Percentiles rank a stretch among this genome's conserved stretches.
phyloP scores from a whole-genome alignment of 2,329 filamentous ascomycete species.

The Epichloe uncinata region DNA sequence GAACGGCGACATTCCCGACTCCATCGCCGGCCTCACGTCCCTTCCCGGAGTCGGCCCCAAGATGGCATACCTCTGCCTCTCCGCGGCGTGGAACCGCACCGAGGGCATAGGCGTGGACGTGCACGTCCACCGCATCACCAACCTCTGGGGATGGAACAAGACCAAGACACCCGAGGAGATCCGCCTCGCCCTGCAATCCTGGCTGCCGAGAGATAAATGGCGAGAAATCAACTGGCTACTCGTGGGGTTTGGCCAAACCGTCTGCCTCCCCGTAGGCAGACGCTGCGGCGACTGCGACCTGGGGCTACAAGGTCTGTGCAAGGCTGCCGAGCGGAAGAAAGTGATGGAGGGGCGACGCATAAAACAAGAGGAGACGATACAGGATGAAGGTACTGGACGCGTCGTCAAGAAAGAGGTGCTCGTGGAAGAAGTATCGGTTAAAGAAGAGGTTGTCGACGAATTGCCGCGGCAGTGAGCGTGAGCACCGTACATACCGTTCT shows the following conservation, averaged over 20 bases:
- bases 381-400: constrained; percentile 13
- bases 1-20: constrained; percentile 65
- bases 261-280: constrained; percentile 68
- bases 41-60: constrained; percentile 86
- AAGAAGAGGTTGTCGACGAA: constrained; percentile 6
- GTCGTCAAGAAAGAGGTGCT: constrained; percentile 14
- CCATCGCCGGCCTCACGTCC: constrained; percentile 58
- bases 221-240: constrained; percentile 84
- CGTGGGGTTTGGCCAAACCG: constrained; percentile 77
- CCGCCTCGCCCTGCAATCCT: constrained; percentile 57
- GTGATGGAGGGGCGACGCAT: constrained; percentile 41
- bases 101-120: constrained; percentile 87
- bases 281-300: constrained; percentile 80
- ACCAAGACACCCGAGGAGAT: constrained; percentile 76
- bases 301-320: constrained; percentile 63
- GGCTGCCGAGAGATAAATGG: constrained; percentile 78
- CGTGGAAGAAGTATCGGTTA: constrained; percentile 11
- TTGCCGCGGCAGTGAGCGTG: background rate
- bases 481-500: background rate
- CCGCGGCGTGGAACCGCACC: constrained; percentile 49
- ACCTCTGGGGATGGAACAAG: constrained; percentile 84
- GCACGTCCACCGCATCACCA: constrained; percentile 88
- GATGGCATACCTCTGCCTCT: constrained; percentile 85
- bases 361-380: constrained; percentile 14
- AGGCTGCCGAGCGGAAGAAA: constrained; percentile 53